Percentiles rank a stretch among this genome's conserved stretches.
Evolutionary conservation across 164 flowering plant species (phyloP).

Genomic region (Vitis rupestris): DNA sequence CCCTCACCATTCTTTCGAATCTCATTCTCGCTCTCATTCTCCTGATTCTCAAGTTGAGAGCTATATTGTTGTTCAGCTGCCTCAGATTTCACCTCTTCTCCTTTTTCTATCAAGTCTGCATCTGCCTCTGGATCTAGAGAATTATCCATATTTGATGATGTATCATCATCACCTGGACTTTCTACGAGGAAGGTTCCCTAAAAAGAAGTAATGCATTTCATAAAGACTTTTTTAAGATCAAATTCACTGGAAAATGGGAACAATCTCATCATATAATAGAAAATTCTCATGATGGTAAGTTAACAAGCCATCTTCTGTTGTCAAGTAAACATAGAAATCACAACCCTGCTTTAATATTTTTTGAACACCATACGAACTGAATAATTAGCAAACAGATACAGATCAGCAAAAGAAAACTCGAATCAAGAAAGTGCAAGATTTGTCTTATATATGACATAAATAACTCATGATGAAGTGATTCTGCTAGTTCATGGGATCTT

Average conservation of each 20-base stretch:
- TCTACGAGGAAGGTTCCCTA: slow-evolving; percentile 52
- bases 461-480: background rate
- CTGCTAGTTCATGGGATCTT: background rate
- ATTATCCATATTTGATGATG: slow-evolving; percentile 57
- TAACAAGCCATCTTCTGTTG: no score
- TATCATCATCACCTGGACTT: slow-evolving; percentile 59
- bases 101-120: slow-evolving; percentile 47
- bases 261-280: no score
- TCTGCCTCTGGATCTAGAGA: slow-evolving; percentile 54
- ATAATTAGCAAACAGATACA: no score
- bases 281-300: no score
- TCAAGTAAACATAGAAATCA: no score
- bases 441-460: no score
- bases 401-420: no score
- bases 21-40: slow-evolving; percentile 32
- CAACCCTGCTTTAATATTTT: no score
- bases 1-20: slow-evolving; percentile 27
- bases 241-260: no score
- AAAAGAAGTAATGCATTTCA: background rate
- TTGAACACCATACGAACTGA: no score
- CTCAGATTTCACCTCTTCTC: slow-evolving; percentile 36
- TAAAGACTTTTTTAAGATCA: background rate
- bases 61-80: slow-evolving; percentile 23
- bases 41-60: slow-evolving; percentile 26
- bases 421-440: no score